Evolutionary conservation across 1,284 basidiomycete genomes (phyloP).

Genomic region (Erythrobasidium hasegawianum): DNA sequence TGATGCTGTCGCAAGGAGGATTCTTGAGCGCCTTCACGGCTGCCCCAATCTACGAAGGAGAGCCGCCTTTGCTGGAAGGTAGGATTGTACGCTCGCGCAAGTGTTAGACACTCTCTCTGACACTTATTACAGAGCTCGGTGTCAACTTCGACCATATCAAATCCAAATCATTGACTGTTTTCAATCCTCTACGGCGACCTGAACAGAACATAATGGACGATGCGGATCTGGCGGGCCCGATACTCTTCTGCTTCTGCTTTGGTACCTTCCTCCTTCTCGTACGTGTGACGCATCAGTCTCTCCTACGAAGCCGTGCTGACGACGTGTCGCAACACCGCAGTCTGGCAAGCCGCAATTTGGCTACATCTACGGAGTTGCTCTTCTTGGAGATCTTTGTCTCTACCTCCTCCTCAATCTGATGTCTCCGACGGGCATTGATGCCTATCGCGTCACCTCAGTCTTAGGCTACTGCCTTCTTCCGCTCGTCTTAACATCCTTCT

Average conservation of each 20-base stretch:
- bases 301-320: slow-evolving; percentile 9
- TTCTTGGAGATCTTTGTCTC: slow-evolving; percentile 89
- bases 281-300: slow-evolving; percentile 50
- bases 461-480: slow-evolving; percentile 95
- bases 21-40: slow-evolving; percentile 36
- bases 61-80: slow-evolving; percentile 90
- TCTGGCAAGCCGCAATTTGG: slow-evolving; percentile 98
- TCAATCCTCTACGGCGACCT: slow-evolving; percentile 82
- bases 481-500: slow-evolving; percentile 89
- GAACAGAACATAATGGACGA: slow-evolving; percentile 99
- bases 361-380: slow-evolving; percentile 96
- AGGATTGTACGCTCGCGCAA: slow-evolving; percentile 35
- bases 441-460: slow-evolving; percentile 83
- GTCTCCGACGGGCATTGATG: slow-evolving; percentile 92
- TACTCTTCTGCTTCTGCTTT: slow-evolving; percentile 92
- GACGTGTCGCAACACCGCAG: slow-evolving; percentile 53
- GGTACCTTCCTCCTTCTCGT: slow-evolving; percentile 85
- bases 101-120: slow-evolving; percentile 1
- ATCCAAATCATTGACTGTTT: slow-evolving; percentile 87
- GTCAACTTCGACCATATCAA: slow-evolving; percentile 96
- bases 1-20: slow-evolving; percentile 33
- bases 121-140: slow-evolving; percentile 68
- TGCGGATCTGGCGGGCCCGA: slow-evolving; percentile 92
- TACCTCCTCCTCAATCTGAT: slow-evolving; percentile 96
- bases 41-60: slow-evolving; percentile 64